Conservation (phyloP, 2,329 filamentous ascomycete genomes). For the Fusarium devonianum region DNA sequence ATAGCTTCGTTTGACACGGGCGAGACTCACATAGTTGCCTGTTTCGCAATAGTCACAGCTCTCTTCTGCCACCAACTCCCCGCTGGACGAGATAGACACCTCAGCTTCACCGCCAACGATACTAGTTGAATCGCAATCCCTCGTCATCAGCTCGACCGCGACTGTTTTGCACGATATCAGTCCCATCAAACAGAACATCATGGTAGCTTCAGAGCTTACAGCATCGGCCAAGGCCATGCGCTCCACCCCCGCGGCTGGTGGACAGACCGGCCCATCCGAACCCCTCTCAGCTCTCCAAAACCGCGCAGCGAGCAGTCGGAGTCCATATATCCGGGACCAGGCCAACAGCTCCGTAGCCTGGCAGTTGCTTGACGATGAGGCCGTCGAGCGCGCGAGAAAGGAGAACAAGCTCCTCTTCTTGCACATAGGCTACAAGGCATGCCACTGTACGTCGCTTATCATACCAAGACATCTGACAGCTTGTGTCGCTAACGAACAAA, state of each 20-base stretch:
- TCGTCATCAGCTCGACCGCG: background rate
- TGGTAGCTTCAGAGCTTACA: slow-evolving; percentile 51
- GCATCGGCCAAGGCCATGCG: slow-evolving; percentile 47
- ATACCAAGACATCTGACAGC: background rate
- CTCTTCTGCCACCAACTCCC: slow-evolving; percentile 11
- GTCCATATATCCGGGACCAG: slow-evolving; percentile 72
- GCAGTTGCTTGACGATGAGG: slow-evolving; percentile 85
- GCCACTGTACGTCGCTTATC: slow-evolving; percentile 75
- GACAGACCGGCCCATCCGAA: slow-evolving; percentile 27
- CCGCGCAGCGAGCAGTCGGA: slow-evolving; percentile 50
- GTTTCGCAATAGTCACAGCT: slow-evolving; percentile 15
- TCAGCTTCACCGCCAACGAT: slow-evolving; percentile 11
- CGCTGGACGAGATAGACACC: slow-evolving; percentile 17
- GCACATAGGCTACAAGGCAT: slow-evolving; percentile 93
- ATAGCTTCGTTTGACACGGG: slow-evolving; percentile 3
- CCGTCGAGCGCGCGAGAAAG: slow-evolving; percentile 76
- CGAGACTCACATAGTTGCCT: slow-evolving; percentile 22
- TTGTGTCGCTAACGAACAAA: slow-evolving; percentile 45
- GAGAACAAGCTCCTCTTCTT: slow-evolving; percentile 91
- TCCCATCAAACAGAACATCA: slow-evolving; percentile 21
- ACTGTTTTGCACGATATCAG: background rate
- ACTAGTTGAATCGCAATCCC: background rate
- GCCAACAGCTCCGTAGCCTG: slow-evolving; percentile 85
- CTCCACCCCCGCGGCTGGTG: slow-evolving; percentile 36
- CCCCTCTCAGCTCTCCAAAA: slow-evolving; percentile 45